These are phyloP conservation scores for Forsythia suspensa DNA, from an alignment of 257 asterid genomes.

Conservation along the genomic window DNA sequence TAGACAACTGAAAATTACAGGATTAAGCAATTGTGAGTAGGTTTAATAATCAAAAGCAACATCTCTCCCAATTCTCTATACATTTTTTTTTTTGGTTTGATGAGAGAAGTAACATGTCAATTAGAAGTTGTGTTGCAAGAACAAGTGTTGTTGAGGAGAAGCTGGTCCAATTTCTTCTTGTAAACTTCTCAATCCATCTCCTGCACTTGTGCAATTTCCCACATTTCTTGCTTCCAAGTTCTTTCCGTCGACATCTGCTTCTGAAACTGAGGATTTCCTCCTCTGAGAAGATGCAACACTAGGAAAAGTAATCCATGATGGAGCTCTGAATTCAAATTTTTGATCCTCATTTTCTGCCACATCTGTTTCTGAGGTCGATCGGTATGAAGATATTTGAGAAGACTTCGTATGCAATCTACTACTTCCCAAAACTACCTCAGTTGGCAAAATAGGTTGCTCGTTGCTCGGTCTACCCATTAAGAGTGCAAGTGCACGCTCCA, in stretches of 20 bases:
- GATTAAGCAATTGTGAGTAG: too few relatives aligned
- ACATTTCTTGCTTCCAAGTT: slow-evolving; percentile 43
- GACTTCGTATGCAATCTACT: slow-evolving; percentile 87
- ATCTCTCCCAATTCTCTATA: not conserved
- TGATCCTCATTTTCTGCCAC: slow-evolving; percentile 71
- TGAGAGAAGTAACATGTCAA: not conserved
- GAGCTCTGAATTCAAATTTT: slow-evolving; percentile 75
- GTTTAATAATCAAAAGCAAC: not conserved
- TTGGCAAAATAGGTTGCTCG: slow-evolving; percentile 90
- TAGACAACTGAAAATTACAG: too few relatives aligned
- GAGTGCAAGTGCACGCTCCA: slow-evolving; percentile 80
- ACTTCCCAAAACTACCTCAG: slow-evolving; percentile 88
- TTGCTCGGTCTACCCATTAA: slow-evolving; percentile 87
- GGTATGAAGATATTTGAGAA: slow-evolving; percentile 65
- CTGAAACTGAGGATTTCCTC: slow-evolving; percentile 77
- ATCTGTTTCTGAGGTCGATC: slow-evolving; percentile 75
- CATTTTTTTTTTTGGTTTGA: not conserved
- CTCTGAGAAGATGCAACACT: slow-evolving; percentile 93
- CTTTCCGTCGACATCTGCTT: slow-evolving; percentile 72
- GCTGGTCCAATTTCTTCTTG: slow-evolving; percentile 95
- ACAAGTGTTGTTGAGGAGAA: slow-evolving; percentile 83
- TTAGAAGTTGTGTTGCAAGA: slow-evolving; percentile 86
- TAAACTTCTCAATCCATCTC: slow-evolving; percentile 65
- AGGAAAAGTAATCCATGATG: slow-evolving; percentile 92
- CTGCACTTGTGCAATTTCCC: slow-evolving; percentile 38